Evolutionary conservation across 2,329 filamentous ascomycete genomes (phyloP).

Genomic region (Sporothrix humicola): DNA sequence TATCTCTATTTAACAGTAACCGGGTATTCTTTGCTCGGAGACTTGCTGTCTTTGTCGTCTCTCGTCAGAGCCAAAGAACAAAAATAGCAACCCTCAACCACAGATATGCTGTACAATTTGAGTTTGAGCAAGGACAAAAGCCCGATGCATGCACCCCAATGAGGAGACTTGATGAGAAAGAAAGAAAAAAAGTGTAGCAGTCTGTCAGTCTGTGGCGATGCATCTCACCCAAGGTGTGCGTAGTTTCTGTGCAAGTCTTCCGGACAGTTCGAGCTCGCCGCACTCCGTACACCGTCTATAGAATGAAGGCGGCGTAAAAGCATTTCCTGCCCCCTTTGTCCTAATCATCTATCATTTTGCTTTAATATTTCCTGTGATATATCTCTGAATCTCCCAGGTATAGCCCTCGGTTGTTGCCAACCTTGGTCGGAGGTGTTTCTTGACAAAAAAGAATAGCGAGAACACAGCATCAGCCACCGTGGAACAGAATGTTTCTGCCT

Average conservation of each 20-base stretch:
- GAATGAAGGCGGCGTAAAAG: neutral
- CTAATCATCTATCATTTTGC: neutral
- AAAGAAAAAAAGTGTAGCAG: neutral
- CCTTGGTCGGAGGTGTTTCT: constrained; percentile 6
- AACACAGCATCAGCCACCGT: neutral
- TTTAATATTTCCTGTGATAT: constrained; percentile 4
- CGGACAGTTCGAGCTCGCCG: too few species aligned
- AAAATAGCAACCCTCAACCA: neutral
- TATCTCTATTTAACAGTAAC: too few species aligned
- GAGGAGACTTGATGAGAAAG: neutral
- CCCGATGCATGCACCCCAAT: neutral
- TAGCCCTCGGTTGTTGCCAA: neutral
- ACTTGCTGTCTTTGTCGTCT: neutral
- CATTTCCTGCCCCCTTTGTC: neutral
- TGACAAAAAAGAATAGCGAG: neutral
- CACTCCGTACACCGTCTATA: too few species aligned
- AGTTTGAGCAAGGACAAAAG: neutral
- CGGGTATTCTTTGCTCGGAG: neutral
- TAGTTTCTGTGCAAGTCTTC: too few species aligned
- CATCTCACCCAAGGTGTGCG: neutral
- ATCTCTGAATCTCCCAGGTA: neutral
- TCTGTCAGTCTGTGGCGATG: neutral
- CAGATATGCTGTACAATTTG: neutral
- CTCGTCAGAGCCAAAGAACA: neutral
- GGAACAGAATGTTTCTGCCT: neutral